Conservation (phyloP, 176 grass and related monocot species). For the Cenchrus americanus region DNA sequence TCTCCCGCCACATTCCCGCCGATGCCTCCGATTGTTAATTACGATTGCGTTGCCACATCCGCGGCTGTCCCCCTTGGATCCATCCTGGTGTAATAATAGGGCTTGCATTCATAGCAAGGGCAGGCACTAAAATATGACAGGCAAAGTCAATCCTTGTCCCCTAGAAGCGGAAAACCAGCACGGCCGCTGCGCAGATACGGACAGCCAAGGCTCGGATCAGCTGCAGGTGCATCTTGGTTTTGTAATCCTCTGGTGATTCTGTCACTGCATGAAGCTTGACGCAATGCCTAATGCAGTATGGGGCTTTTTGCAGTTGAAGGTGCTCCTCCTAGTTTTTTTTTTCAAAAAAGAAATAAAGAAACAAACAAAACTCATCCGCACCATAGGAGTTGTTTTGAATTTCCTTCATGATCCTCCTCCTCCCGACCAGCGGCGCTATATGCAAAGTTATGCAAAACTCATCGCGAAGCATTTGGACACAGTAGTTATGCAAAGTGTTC, state of each 20-base stretch:
- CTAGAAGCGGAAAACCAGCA: conserved; percentile 20
- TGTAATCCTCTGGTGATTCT: neutral
- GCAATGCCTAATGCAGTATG: neutral
- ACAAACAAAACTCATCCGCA: neutral
- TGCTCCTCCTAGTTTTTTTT: no score
- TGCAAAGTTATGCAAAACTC: no score
- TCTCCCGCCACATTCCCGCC: conserved; percentile 42
- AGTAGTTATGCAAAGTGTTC: neutral
- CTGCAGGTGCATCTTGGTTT: neutral
- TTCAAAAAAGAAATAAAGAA: no score
- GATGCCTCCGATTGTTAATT: conserved; percentile 26
- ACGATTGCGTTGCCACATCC: neutral
- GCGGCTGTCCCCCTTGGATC: conserved; percentile 32
- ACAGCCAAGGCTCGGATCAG: conserved; percentile 5
- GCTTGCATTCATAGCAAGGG: conserved; percentile 11
- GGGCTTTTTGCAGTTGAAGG: neutral
- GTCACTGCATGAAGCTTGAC: no score
- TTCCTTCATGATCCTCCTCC: neutral
- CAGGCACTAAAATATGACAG: conserved; percentile 27
- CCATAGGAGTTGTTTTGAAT: neutral
- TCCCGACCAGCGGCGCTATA: neutral
- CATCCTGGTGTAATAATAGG: conserved; percentile 24
- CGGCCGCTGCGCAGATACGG: neutral
- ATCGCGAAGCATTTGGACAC: neutral
- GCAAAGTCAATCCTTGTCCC: conserved; percentile 48